Conservation (phyloP, 75 land plant genomes). For the Chamaecyparis obtusa region DNA sequence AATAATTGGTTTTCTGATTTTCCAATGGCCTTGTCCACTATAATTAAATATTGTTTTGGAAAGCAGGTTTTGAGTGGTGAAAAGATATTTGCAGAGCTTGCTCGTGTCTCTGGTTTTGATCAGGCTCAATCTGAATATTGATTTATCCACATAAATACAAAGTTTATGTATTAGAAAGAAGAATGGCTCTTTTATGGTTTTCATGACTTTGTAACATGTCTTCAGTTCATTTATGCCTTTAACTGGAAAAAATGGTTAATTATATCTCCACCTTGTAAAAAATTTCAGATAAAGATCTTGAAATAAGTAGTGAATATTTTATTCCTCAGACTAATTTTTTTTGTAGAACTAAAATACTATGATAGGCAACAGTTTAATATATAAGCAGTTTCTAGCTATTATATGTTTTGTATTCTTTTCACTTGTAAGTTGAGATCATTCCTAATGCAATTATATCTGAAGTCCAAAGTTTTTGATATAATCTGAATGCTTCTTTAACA, state of each 20-base stretch:
- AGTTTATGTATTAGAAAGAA: neutral
- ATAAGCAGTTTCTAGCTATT: neutral
- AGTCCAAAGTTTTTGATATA: neutral
- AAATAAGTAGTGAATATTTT: conserved; percentile 6
- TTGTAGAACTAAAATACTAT: neutral
- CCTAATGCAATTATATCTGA: neutral
- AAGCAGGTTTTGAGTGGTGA: conserved; percentile 61
- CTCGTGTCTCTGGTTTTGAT: conserved; percentile 39
- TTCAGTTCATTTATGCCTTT: neutral
- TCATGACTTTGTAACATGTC: neutral
- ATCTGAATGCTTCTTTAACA: conserved; percentile 4
- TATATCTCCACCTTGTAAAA: neutral
- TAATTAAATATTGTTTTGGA: conserved; percentile 3
- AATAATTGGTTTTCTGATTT: neutral
- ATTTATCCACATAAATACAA: neutral
- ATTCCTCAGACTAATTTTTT: neutral
- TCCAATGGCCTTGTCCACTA: neutral
- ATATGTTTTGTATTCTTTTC: neutral
- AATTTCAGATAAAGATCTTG: neutral
- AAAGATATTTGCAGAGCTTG: conserved; percentile 42
- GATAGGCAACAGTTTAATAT: neutral
- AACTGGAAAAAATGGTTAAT: neutral
- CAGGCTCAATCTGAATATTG: neutral
- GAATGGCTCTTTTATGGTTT: neutral
- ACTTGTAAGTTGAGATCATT: neutral